Conservation (phyloP, 768 basidiomycete species). For the Mrakia gelida region DNA sequence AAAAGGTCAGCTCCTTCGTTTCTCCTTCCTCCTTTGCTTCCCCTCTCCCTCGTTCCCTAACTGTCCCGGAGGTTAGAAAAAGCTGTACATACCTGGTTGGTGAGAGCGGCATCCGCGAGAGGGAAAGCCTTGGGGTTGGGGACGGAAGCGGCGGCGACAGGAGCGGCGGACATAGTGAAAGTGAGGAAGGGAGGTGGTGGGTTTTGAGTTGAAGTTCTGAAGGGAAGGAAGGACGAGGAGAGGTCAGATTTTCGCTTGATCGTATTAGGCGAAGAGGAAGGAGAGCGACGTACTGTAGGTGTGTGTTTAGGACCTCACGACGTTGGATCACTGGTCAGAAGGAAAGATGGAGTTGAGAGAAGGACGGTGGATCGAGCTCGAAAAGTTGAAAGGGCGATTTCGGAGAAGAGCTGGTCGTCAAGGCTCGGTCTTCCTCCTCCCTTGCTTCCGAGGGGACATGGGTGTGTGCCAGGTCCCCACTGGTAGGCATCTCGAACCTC, state of each 20-base stretch:
- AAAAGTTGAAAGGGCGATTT: not conserved
- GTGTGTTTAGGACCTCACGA: conserved; percentile 11
- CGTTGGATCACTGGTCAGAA: conserved; percentile 11
- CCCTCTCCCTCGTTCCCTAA: no score
- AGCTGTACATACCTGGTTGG: conserved; percentile 67
- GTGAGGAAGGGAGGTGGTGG: no score
- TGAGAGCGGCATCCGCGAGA: conserved; percentile 74
- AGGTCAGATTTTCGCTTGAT: not conserved
- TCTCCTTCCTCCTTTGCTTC: not conserved
- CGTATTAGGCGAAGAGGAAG: not conserved
- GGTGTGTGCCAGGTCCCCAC: no score
- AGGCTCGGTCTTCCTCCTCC: no score
- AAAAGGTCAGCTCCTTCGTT: conserved; percentile 1
- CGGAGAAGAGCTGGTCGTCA: no score
- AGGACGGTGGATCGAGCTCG: not conserved
- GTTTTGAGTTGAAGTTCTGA: not conserved
- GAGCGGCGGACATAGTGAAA: not conserved
- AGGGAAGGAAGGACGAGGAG: conserved; percentile 3
- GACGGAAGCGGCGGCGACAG: conserved; percentile 43
- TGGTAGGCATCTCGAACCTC: no score
- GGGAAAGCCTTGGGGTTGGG: conserved; percentile 80
- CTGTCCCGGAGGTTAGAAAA: not conserved
- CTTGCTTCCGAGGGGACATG: no score
- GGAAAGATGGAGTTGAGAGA: not conserved
- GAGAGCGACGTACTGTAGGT: not conserved